phyloP scores from a whole-genome alignment of 352 stramenopile genomes.

The Phytophthora sp. region DNA sequence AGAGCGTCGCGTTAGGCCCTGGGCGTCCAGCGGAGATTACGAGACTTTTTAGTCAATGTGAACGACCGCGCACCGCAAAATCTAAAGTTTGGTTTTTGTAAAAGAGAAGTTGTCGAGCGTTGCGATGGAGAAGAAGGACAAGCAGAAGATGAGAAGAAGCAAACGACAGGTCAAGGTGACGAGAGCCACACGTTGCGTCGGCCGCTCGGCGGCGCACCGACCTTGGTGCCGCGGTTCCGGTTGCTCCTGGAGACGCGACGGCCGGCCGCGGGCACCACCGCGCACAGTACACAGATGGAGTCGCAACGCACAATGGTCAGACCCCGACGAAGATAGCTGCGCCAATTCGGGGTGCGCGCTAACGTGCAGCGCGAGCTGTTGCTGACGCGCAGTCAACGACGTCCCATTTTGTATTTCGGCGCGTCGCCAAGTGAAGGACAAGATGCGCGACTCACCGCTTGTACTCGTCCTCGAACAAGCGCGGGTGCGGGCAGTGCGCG shows the following conservation, averaged over 20 bases:
- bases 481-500: constrained; percentile 41
- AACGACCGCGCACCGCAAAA: constrained; percentile 13
- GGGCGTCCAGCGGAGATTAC: too few species aligned
- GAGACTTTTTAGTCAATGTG: not conserved
- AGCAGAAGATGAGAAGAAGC: not conserved
- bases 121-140: too few species aligned
- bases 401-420: constrained; percentile 18
- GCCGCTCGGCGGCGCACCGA: constrained; percentile 15
- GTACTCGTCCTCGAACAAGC: constrained; percentile 65
- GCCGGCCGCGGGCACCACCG: not conserved
- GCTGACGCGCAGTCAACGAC: constrained; percentile 1
- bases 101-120: not conserved
- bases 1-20: not conserved
- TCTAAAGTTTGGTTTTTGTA: constrained; percentile 6
- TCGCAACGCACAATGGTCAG: constrained; percentile 6
- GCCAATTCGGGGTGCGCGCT: not conserved
- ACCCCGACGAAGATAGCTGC: not conserved
- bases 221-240: constrained; percentile 52
- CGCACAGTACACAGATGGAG: not conserved
- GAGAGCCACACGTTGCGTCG: too few species aligned
- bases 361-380: not conserved
- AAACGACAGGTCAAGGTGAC: not conserved
- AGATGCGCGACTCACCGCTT: constrained; percentile 48
- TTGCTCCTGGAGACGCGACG: constrained; percentile 36
- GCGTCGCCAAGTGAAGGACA: not conserved